Evolutionary conservation across 2,329 filamentous ascomycete species (phyloP).

Genomic region (Aspergillus eucalypticola): DNA sequence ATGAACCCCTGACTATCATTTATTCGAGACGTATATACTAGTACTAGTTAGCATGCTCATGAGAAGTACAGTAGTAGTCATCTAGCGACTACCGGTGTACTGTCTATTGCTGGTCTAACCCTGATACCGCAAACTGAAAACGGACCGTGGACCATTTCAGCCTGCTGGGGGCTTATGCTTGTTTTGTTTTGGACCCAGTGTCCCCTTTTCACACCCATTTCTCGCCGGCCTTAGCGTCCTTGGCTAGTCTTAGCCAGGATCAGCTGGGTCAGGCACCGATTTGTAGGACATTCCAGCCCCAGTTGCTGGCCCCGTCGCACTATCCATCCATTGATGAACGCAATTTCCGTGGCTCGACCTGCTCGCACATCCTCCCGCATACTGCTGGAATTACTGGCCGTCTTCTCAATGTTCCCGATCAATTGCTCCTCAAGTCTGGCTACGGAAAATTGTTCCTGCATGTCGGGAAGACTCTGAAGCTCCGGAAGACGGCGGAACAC

Average conservation of each 20-base stretch:
- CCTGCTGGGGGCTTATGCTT: not conserved
- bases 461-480: not conserved
- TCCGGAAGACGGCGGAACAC: constrained; percentile 2
- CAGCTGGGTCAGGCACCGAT: not conserved
- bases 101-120: no score
- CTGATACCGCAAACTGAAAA: no score
- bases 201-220: no score
- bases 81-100: no score
- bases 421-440: not conserved
- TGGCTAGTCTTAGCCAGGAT: constrained; percentile 1
- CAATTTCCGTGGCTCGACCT: constrained; percentile 5
- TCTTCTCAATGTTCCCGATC: not conserved
- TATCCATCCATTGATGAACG: constrained; percentile 10
- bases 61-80: no score
- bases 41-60: no score
- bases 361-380: constrained; percentile 10
- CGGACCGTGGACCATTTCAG: no score
- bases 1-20: no score
- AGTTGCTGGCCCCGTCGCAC: not conserved
- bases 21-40: no score
- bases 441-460: not conserved
- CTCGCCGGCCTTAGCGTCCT: not conserved
- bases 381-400: constrained; percentile 9
- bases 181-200: not conserved
- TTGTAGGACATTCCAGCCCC: constrained; percentile 3